A percentile compares a stretch with the other conserved stretches of the same genome.
These are phyloP conservation scores for Circinella minor DNA, from an alignment of 371 early-diverging fungal genomes.

Conservation along the genomic window DNA sequence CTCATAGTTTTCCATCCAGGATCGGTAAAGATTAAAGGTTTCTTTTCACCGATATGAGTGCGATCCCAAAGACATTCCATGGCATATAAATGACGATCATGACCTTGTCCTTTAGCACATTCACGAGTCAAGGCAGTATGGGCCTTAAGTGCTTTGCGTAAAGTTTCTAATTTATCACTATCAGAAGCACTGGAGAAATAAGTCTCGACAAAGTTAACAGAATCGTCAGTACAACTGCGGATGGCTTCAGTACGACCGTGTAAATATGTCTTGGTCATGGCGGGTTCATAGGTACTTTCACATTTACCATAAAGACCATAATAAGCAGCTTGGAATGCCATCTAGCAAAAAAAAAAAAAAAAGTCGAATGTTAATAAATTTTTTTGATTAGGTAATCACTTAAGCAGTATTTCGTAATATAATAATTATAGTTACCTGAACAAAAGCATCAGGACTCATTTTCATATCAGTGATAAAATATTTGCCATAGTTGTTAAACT, in stretches of 20 bases:
- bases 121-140: constrained; percentile 78
- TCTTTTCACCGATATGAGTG: constrained; percentile 52
- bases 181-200: constrained; percentile 58
- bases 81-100: constrained; percentile 89
- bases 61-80: constrained; percentile 64
- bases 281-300: constrained; percentile 86
- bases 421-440: constrained; percentile 49
- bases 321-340: constrained; percentile 94
- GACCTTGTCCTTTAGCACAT: constrained; percentile 77
- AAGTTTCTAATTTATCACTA: constrained; percentile 52
- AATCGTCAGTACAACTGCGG: constrained; percentile 75
- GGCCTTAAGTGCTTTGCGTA: constrained; percentile 65
- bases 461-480: constrained; percentile 72
- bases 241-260: constrained; percentile 92
- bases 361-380: not conserved
- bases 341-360: constrained; percentile 43
- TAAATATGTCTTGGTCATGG: constrained; percentile 81
- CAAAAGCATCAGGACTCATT: constrained; percentile 80
- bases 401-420: not conserved
- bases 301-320: constrained; percentile 80
- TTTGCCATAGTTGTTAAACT: constrained; percentile 72
- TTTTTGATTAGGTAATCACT: no score
- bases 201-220: constrained; percentile 74
- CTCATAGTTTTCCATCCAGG: constrained; percentile 58
- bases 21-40: constrained; percentile 79